Evolutionary conservation across 306 rosid species (phyloP).

Genomic region (Cucurbita maxima): DNA sequence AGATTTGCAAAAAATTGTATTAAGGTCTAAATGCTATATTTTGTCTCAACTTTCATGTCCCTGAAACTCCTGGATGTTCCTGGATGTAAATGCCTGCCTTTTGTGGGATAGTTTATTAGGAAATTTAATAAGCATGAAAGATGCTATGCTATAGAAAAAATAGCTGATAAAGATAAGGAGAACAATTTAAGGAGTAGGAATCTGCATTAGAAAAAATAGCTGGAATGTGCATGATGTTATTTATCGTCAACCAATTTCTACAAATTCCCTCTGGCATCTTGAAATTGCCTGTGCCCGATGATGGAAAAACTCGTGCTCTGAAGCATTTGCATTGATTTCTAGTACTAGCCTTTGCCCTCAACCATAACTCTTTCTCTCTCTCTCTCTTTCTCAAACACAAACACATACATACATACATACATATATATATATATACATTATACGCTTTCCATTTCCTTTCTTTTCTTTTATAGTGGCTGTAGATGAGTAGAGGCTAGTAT

Average conservation of each 20-base stretch:
- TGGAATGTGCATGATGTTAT: not conserved
- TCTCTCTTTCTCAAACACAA: not conserved
- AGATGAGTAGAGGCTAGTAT: conserved; percentile 5
- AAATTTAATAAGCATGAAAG: not conserved
- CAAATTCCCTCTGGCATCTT: not conserved
- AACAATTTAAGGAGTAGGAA: not conserved
- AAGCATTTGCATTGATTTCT: not conserved
- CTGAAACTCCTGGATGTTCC: not conserved
- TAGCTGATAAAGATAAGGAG: not conserved
- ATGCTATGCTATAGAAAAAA: no score
- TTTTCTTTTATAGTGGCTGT: not conserved
- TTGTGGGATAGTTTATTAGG: not conserved
- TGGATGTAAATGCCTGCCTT: not conserved
- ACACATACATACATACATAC: not conserved
- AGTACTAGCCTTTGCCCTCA: conserved; percentile 3
- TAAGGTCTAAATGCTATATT: not conserved
- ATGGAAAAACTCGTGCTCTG: not conserved
- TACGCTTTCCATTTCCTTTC: not conserved
- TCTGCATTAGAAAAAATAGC: not conserved
- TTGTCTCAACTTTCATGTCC: not conserved
- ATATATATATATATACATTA: not conserved
- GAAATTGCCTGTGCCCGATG: not conserved
- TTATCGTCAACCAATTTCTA: no score
- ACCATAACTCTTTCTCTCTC: not conserved
- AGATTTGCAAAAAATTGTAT: no score